Conservation (phyloP, 495 filamentous ascomycete genomes). For the Hypoxylon rickii region DNA sequence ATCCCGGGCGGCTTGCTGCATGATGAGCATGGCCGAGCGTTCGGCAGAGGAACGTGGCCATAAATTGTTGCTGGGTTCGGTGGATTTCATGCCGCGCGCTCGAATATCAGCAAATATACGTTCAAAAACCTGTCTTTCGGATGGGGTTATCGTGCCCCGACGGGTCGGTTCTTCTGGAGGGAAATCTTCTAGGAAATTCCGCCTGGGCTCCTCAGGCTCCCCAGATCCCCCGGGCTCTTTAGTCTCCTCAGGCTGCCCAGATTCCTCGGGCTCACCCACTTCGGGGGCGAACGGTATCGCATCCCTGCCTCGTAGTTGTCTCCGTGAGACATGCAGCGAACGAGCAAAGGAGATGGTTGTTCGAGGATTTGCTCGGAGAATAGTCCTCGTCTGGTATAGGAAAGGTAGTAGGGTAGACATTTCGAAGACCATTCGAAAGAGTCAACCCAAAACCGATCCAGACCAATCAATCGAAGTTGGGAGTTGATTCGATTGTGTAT, state of each 20-base stretch:
- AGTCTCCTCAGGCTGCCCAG: too few species aligned
- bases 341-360: conserved; percentile 18
- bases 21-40: conserved; percentile 38
- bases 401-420: conserved; percentile 59
- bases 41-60: background rate
- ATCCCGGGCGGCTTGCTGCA: conserved; percentile 40
- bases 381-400: conserved; percentile 72
- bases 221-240: too few species aligned
- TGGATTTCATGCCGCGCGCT: conserved; percentile 33
- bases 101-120: conserved; percentile 63
- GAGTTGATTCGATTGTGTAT: background rate
- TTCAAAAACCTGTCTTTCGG: conserved; percentile 60
- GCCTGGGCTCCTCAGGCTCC: too few species aligned
- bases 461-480: too few species aligned
- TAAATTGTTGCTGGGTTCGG: background rate
- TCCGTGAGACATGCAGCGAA: conserved; percentile 22
- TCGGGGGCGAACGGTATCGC: conserved; percentile 46
- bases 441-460: too few species aligned
- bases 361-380: conserved; percentile 45
- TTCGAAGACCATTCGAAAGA: too few species aligned
- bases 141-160: conserved; percentile 59
- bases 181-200: too few species aligned
- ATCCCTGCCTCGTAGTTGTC: conserved; percentile 20
- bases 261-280: conserved; percentile 13
- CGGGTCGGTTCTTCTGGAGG: conserved; percentile 12